Base-by-base conservation (phyloP, 768 basidiomycete species). In the Mycena crocata region DNA sequence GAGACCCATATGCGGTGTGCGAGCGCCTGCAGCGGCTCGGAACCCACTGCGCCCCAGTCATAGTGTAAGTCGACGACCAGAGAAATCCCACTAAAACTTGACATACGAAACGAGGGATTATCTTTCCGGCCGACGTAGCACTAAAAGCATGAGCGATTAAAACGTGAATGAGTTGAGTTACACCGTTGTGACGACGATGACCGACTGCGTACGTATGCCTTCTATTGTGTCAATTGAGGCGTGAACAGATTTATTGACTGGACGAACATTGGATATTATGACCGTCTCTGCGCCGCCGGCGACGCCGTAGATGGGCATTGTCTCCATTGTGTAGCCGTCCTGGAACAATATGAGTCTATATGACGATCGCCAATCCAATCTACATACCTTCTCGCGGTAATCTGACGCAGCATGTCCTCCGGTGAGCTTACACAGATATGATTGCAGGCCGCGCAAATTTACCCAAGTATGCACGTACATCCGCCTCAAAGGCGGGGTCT, bases 271-370 rank as follows among this genome's bases (percentile, higher is more conserved):
- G 32, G 83, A 84, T 42, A 91, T 83, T 12, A 91, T 78, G 0
- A 91, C 81, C 57, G 78, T 80, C 69, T 92, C 89, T 3, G 76
- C 72, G 3, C 86, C 88, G 12, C 73, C 81, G 24, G 84, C 81
- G 34, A 90, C 74, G 32, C 86, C 85, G 77, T 92, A 90, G 17
- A 98, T 84, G 64, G 95, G 88, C 14, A 96, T 75, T 0, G 83
- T 86, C 70, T 96, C 93, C 75, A 92, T 81, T 12, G 94, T 95
- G 79, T 98, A 98, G 24, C 96, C 96, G 72, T 96, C 95, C 93
- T 96, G 73, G 4, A 37, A n/a, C n/a, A n/a, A 37, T 30, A 19
- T 17, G 8, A 14, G 44, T 45, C n/a, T 6, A 37, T 52, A 35
- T 9, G 17, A 35, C 3, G 34, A 37, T 37, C 28, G 3, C 12